Base-by-base conservation (phyloP, 257 asterid species). In the Jacaranda mimosifolia region DNA sequence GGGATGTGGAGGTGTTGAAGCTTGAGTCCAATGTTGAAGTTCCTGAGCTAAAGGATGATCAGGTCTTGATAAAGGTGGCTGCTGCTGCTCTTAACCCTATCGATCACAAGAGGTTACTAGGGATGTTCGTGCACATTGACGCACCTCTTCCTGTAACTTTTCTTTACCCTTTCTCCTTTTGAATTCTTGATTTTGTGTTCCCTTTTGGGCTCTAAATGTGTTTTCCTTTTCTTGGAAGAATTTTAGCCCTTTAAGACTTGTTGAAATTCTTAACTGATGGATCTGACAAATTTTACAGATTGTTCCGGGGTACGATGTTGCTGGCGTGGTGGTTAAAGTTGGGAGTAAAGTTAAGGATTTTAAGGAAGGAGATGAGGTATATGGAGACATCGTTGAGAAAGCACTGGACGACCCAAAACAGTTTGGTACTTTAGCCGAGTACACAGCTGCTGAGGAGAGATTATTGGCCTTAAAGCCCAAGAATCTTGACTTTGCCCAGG, bases 11-110 rank as follows among this genome's bases (percentile, higher is more conserved):
- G 40, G 97, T 90, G 3, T 77, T 92, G 85, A 91, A 90, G 84
- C 73, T 89, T 4, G 92, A 86, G 43, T 66, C 84, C 10, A 76
- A 74, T 69, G 82, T 92, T 65, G 55, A 86, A 0, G 88, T 90
- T 40, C 97, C 98, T 6, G 79, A 89, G 15, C 8, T 87, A 6
- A 86, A 85, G 65, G 93, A 86, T n/a, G 96, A 94, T 79, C 90
- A 92, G 58, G 98, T 92, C 63, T 70, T 92, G 89, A 76, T 94
- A 55, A 92, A 92, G 84, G 97, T 94, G 4, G 89, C 43, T 48
- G 97, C 97, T 3, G 97, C 98, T 55, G 91, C 97, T 72, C 93
- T 94, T 21, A 94, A 94, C 6, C 98, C 98, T 10, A 83, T 92
- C 60, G 98, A 94, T 85, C 89, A 77, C 86, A 92, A 92, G 88